A percentile compares a stretch with the other conserved stretches of the same genome.
phyloP scores from a whole-genome alignment of 768 basidiomycete genomes.

The Boletus pseudo-olivaceus region DNA sequence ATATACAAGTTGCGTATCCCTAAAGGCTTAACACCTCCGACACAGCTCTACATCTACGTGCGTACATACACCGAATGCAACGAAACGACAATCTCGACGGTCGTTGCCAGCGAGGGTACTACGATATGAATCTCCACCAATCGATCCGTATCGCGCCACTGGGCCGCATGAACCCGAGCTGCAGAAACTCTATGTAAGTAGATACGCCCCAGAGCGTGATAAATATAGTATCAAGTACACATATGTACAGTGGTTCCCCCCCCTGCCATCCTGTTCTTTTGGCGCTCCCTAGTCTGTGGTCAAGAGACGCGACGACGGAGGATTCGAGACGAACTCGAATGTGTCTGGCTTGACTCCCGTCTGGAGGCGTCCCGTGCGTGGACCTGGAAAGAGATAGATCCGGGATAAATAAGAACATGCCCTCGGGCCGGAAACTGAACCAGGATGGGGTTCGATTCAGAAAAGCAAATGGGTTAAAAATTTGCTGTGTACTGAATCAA shows the following conservation, averaged over 20 bases:
- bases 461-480: slow-evolving; percentile 13
- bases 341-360: not conserved
- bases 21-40: slow-evolving; percentile 3
- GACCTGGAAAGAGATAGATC: slow-evolving; percentile 16
- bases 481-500: slow-evolving; percentile 18
- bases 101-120: not conserved
- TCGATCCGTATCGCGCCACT: slow-evolving; percentile 3
- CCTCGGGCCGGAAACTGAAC: slow-evolving; percentile 9
- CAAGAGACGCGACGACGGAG: not conserved
- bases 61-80: not conserved
- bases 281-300: slow-evolving; percentile 4
- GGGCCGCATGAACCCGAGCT: not conserved
- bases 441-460: slow-evolving; percentile 16
- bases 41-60: not conserved
- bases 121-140: slow-evolving; percentile 3
- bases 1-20: not conserved
- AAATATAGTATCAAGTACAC: slow-evolving; percentile 25
- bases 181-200: slow-evolving; percentile 14
- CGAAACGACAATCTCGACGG: not conserved
- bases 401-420: slow-evolving; percentile 26
- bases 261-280: slow-evolving; percentile 3
- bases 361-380: slow-evolving; percentile 1
- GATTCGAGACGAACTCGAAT: not conserved
- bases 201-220: slow-evolving; percentile 6
- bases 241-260: slow-evolving; percentile 9